phyloP scores from a whole-genome alignment of 768 basidiomycete genomes.

The Porpolomopsis calyptriformis region DNA sequence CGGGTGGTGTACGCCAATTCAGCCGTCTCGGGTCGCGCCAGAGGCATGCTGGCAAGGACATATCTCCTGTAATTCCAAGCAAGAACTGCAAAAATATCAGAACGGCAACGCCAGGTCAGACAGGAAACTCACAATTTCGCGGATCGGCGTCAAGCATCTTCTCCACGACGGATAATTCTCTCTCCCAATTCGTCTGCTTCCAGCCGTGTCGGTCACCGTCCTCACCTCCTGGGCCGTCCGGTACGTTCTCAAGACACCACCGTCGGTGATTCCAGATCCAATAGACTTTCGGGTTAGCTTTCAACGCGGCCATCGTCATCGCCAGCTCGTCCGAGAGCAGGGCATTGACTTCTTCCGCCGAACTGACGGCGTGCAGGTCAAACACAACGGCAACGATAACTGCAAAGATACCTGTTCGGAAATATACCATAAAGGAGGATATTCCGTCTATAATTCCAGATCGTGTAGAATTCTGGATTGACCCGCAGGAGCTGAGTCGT shows the following conservation, averaged over 20 bases:
- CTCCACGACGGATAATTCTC: constrained; percentile 80
- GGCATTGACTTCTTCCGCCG: constrained; percentile 49
- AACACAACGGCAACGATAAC: constrained; percentile 1
- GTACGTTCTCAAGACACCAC: constrained; percentile 89
- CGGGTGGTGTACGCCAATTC: constrained; percentile 79
- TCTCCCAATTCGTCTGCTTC: constrained; percentile 74
- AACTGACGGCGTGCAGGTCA: constrained; percentile 29
- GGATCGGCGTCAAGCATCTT: constrained; percentile 87
- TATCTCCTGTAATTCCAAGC: constrained; percentile 94
- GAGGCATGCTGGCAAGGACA: constrained; percentile 61
- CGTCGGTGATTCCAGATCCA: constrained; percentile 98
- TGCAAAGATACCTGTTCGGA: constrained; percentile 37
- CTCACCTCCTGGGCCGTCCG: constrained; percentile 50
- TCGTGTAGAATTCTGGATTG: constrained; percentile 93
- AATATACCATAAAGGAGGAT: constrained; percentile 71
- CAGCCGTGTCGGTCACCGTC: constrained; percentile 45
- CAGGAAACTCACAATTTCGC: constrained; percentile 67
- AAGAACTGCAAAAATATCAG: constrained; percentile 46
- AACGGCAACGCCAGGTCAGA: not conserved
- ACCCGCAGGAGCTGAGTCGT: constrained; percentile 68
- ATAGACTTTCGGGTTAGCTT: constrained; percentile 88
- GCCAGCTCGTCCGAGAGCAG: constrained; percentile 63
- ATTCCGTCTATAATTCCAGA: constrained; percentile 88
- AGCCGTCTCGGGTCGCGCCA: constrained; percentile 40
- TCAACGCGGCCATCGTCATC: constrained; percentile 73